Conservation (phyloP, 2,329 filamentous ascomycete genomes). For the Cercospora sp. region DNA sequence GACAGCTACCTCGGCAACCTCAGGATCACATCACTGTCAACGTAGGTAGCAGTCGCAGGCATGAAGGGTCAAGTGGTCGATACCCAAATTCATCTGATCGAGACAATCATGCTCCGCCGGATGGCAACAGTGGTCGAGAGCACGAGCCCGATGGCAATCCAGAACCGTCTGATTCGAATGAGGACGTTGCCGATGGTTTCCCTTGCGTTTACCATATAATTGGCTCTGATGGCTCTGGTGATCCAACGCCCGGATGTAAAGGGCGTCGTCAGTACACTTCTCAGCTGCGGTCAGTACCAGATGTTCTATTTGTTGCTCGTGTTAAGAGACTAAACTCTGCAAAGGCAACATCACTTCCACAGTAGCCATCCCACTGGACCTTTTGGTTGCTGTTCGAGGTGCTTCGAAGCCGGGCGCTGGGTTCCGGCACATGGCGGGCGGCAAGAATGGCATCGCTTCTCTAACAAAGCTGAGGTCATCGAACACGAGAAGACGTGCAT, state of each 20-base stretch:
- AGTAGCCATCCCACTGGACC: background rate
- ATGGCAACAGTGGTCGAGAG: background rate
- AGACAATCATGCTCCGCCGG: background rate
- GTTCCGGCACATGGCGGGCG: background rate
- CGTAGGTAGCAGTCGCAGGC: background rate
- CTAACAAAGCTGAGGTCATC: background rate
- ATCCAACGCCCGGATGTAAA: background rate
- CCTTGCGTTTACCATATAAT: background rate
- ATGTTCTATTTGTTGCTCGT: background rate
- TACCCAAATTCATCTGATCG: background rate
- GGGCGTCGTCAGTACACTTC: background rate
- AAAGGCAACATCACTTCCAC: background rate
- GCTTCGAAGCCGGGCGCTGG: background rate
- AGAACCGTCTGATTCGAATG: background rate
- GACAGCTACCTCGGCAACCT: background rate
- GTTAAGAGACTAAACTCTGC: background rate
- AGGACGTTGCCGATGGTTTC: background rate
- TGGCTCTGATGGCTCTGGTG: background rate
- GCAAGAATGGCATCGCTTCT: background rate
- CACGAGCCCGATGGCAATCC: background rate
- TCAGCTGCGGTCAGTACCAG: background rate
- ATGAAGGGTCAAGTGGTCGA: background rate
- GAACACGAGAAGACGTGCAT: background rate
- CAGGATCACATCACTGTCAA: background rate
- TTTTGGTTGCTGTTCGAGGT: background rate